phyloP scores from a whole-genome alignment of 352 stramenopile genomes.

The Phytophthora pisi region DNA sequence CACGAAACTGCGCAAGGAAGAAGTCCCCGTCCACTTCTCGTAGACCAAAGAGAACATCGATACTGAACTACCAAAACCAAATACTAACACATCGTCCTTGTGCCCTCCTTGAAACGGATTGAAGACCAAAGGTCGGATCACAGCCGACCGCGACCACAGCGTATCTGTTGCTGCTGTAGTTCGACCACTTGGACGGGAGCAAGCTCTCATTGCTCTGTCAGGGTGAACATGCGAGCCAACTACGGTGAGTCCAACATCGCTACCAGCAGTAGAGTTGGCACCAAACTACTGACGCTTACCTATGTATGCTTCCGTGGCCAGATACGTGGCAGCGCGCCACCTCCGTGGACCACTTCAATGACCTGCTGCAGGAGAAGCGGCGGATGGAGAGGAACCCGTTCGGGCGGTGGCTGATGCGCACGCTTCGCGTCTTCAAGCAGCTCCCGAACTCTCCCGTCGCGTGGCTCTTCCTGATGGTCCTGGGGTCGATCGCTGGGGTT shows the following conservation, averaged over 20 bases:
- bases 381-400: slow-evolving; percentile 59
- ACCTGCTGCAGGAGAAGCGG: slow-evolving; percentile 62
- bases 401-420: slow-evolving; percentile 62
- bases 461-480: slow-evolving; percentile 75
- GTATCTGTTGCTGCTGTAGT: neutral
- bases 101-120: slow-evolving; percentile 1
- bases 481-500: slow-evolving; percentile 62
- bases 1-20: slow-evolving; percentile 56
- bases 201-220: neutral
- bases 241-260: slow-evolving; percentile 15
- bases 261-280: neutral
- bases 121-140: neutral
- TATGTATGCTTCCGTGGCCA: slow-evolving; percentile 27
- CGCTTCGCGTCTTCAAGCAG: slow-evolving; percentile 73
- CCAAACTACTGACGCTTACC: neutral
- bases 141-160: neutral
- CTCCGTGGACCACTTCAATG: slow-evolving; percentile 73
- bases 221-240: slow-evolving; percentile 18
- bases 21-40: slow-evolving; percentile 42
- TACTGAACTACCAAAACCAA: neutral
- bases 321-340: slow-evolving; percentile 77
- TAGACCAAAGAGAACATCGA: slow-evolving; percentile 1
- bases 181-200: neutral
- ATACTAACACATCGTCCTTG: neutral
- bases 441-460: slow-evolving; percentile 82